Evolutionary conservation across 2,329 filamentous ascomycete genomes (phyloP), one percentile per base, ranked within the genome.

Genomic region (Rutstroemia sydowiana): DNA sequence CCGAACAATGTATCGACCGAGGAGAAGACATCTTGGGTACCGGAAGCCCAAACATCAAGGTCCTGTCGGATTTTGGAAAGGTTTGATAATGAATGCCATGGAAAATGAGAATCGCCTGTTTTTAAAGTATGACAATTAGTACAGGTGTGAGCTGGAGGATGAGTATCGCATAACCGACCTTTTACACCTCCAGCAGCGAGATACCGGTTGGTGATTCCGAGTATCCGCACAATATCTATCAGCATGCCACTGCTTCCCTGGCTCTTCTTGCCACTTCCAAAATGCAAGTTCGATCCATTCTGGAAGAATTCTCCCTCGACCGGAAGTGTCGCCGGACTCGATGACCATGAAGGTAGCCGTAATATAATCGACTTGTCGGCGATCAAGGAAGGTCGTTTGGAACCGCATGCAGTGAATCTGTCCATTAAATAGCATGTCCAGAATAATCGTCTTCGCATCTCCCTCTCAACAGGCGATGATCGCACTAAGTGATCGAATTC

Each of bases 351-450:
- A 0, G 89, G 89, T 3, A 95, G 71, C 32, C 86, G 80, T 43
- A 95, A 72, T 14, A 87, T 71, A 54, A 95, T 85, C 1, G 82
- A 84, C 63, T 87, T 82, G 67, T 95, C 89, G 23, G 81, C 78
- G 21, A 93, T 84, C 7, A 95, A 71, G n/a, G 86, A 88, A 0
- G 88, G 87, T 9, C 89, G 77, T 62, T 87, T 89, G 3, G 88
- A 92, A 14, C 89, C 89, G 58, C 86, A 89, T 1, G 86, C 81
- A 59, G 84, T 77, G 61, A 92, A 93, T n/a, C 87, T 79, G 64
- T 95, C 89, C 68, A 95, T 83, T 23, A 95, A 72, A 61, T 93
- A 95, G 65, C 87, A 92, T 2, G 87, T 84, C 89, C 89, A 95
- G 68, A 95, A 95, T 2, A 95, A 72, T n/a, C 87, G 78, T 50